Percentiles rank a stretch among this genome's conserved stretches.
These are phyloP conservation scores for Ascodesmis nigricans DNA, from an alignment of 495 filamentous ascomycete genomes.

Conservation along the genomic window DNA sequence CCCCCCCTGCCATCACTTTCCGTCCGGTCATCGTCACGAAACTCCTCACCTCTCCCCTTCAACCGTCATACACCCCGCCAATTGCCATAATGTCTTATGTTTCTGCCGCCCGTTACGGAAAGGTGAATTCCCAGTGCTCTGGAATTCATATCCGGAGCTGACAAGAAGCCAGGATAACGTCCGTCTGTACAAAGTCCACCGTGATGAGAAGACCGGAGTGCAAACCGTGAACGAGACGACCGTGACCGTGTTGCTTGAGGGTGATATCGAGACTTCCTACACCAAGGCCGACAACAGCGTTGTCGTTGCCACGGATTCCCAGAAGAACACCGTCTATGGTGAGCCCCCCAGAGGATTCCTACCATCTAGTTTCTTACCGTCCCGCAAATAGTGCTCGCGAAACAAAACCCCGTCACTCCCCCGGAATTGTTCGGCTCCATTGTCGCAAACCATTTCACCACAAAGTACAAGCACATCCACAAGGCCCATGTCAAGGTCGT, in stretches of 20 bases:
- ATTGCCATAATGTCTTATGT: constrained; percentile 33
- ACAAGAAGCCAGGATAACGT: constrained; percentile 50
- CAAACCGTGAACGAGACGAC: constrained; percentile 92
- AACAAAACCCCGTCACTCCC: constrained; percentile 77
- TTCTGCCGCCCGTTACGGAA: constrained; percentile 64
- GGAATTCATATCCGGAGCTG: neutral
- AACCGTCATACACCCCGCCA: neutral
- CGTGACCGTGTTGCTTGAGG: constrained; percentile 71
- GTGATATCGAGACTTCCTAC: constrained; percentile 77
- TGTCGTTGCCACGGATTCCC: constrained; percentile 87
- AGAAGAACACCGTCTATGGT: constrained; percentile 96
- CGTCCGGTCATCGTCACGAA: neutral
- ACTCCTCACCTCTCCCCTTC: neutral
- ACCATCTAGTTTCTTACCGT: neutral
- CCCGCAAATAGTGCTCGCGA: constrained; percentile 34
- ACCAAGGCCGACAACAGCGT: constrained; percentile 87
- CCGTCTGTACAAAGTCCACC: constrained; percentile 82
- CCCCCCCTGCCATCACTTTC: neutral
- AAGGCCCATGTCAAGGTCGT: constrained; percentile 55
- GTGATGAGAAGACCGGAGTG: constrained; percentile 45
- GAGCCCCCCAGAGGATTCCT: no score
- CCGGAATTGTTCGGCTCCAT: constrained; percentile 80
- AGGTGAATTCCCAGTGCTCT: constrained; percentile 23
- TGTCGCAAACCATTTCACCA: constrained; percentile 67
- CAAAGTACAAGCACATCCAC: constrained; percentile 70